phyloP scores from a whole-genome alignment of 352 stramenopile species.

The Phytopythium chamaehyphon region DNA sequence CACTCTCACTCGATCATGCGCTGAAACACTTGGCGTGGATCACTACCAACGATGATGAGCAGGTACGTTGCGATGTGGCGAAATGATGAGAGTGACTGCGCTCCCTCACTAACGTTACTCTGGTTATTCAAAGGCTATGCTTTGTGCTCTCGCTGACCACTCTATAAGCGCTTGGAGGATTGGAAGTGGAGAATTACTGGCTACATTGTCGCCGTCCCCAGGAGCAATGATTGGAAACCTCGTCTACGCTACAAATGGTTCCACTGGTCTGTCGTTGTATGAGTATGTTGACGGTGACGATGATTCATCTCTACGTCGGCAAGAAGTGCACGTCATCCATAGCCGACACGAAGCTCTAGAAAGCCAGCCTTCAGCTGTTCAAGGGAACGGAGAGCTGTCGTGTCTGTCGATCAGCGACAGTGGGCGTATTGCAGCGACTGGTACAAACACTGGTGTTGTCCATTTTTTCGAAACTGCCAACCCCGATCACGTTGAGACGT shows the following conservation, averaged over 20 bases:
- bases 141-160: not conserved
- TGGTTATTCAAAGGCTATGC: not conserved
- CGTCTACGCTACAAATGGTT: not conserved
- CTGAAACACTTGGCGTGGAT: conserved; percentile 33
- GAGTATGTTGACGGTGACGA: not conserved
- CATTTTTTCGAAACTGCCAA: conserved; percentile 30
- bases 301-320: not conserved
- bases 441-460: conserved; percentile 20
- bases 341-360: no score
- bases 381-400: conserved; percentile 22
- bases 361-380: no score
- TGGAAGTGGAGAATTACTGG: not conserved
- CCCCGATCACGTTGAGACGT: conserved; percentile 23
- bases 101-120: no score
- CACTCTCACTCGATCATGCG: conserved; percentile 29
- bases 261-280: not conserved
- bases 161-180: conserved; percentile 1
- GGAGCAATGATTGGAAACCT: not conserved
- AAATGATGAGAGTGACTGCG: no score
- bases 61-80: not conserved
- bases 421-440: conserved; percentile 24
- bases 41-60: conserved; percentile 11
- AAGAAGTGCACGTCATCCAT: conserved; percentile 3
- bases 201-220: not conserved
- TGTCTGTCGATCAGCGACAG: conserved; percentile 28